Conservation (phyloP, 2,329 filamentous ascomycete genomes). For the Sclerotinia glacialis region DNA sequence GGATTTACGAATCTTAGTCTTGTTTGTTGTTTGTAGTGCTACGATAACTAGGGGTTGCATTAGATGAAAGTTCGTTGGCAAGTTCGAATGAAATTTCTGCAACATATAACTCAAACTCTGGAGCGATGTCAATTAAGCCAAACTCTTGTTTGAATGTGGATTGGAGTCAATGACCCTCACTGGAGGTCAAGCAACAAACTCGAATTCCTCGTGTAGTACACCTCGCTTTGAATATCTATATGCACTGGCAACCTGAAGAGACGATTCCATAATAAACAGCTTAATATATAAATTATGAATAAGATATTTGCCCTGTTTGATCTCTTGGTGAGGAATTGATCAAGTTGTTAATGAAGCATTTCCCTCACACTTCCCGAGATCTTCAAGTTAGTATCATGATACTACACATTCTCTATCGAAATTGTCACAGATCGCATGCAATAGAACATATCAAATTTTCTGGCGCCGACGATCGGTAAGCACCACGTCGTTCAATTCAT, state of each 20-base stretch:
- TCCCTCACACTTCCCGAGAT: neutral
- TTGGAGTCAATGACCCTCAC: neutral
- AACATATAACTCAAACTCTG: neutral
- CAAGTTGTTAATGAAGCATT: neutral
- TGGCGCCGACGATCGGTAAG: neutral
- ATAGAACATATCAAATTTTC: neutral
- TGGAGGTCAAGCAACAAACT: neutral
- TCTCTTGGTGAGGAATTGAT: neutral
- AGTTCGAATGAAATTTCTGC: conserved; percentile 7
- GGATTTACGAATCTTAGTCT: neutral
- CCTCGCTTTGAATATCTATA: neutral
- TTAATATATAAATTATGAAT: neutral
- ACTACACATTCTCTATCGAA: neutral
- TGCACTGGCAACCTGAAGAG: neutral
- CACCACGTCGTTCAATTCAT: neutral
- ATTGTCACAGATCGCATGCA: neutral
- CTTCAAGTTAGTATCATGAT: neutral
- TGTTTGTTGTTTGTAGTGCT: neutral
- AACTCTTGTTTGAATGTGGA: neutral
- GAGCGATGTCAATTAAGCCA: neutral
- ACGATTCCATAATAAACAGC: neutral
- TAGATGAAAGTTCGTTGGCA: neutral
- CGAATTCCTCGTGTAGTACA: neutral
- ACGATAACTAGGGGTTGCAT: neutral
- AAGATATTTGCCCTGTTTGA: neutral